Conservation (phyloP, 208 protist genomes). For the Trypanosoma avium region DNA sequence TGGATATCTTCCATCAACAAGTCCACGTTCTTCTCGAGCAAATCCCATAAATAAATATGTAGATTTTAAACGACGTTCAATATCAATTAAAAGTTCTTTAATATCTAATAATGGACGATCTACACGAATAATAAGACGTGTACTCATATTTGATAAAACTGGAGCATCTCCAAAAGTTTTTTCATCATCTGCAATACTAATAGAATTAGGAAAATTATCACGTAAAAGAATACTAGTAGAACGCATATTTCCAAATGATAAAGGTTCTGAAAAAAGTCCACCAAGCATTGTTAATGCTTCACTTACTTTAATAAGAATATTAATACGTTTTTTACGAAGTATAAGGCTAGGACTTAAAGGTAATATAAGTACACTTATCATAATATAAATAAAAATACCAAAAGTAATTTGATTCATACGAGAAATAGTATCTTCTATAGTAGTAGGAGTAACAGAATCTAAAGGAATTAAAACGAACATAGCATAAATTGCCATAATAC, state of each 20-base stretch:
- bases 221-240: not conserved
- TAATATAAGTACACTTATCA: constrained; percentile 71
- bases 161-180: not conserved
- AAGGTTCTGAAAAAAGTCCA: constrained; percentile 55
- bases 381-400: constrained; percentile 89
- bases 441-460: constrained; percentile 50
- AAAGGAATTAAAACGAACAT: constrained; percentile 89
- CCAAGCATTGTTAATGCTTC: constrained; percentile 50
- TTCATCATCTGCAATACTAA: not conserved
- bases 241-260: constrained; percentile 5
- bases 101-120: constrained; percentile 60
- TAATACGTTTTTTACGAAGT: constrained; percentile 73
- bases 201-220: not conserved
- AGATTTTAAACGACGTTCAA: constrained; percentile 53
- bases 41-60: constrained; percentile 81
- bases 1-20: constrained; percentile 76
- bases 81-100: constrained; percentile 41
- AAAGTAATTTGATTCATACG: constrained; percentile 92
- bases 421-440: constrained; percentile 61
- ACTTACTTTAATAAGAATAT: constrained; percentile 68
- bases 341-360: constrained; percentile 74
- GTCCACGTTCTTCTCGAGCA: constrained; percentile 66
- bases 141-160: constrained; percentile 4
- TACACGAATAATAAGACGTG: constrained; percentile 14
- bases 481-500: constrained; percentile 83